These are phyloP conservation scores for Phyllosticta citrichinensis DNA, from an alignment of 2,329 filamentous ascomycete genomes.

Conservation along the genomic window DNA sequence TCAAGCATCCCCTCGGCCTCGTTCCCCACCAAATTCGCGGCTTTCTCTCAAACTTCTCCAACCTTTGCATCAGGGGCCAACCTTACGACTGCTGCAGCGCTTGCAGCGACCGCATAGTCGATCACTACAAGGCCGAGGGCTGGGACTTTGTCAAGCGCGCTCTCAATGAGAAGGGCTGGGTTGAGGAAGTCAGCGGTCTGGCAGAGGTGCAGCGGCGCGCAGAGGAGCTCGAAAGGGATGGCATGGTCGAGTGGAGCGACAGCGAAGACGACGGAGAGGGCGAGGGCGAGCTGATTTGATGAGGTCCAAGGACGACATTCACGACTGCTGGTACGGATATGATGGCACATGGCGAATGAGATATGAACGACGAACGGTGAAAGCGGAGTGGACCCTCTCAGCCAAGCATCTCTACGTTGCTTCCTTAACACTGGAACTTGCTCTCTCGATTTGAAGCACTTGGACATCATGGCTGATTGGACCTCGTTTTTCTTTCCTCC, in stretches of 20 bases:
- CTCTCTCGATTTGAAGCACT: too few species aligned
- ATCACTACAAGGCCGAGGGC: constrained; percentile 55
- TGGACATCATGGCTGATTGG: too few species aligned
- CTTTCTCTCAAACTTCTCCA: constrained; percentile 64
- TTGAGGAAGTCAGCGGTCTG: constrained; percentile 64
- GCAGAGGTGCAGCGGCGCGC: constrained; percentile 52
- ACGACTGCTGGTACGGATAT: not conserved
- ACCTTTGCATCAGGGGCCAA: constrained; percentile 60
- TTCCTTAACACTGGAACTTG: too few species aligned
- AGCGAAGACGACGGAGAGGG: constrained; percentile 35
- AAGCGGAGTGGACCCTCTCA: not conserved
- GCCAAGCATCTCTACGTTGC: not conserved
- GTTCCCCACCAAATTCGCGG: constrained; percentile 75
- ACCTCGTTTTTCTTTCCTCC: too few species aligned
- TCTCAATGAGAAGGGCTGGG: constrained; percentile 64
- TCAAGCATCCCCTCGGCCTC: constrained; percentile 54
- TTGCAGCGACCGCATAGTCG: constrained; percentile 61
- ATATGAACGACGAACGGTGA: not conserved
- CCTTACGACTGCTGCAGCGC: constrained; percentile 76
- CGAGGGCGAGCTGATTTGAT: constrained; percentile 43
- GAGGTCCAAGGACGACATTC: not conserved
- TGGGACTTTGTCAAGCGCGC: constrained; percentile 73
- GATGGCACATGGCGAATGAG: not conserved
- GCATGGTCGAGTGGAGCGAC: constrained; percentile 49
- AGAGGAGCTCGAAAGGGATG: constrained; percentile 25